These are phyloP conservation scores for Aspergillus sp. DNA, from an alignment of 2,329 filamentous ascomycete genomes.

Conservation along the genomic window DNA sequence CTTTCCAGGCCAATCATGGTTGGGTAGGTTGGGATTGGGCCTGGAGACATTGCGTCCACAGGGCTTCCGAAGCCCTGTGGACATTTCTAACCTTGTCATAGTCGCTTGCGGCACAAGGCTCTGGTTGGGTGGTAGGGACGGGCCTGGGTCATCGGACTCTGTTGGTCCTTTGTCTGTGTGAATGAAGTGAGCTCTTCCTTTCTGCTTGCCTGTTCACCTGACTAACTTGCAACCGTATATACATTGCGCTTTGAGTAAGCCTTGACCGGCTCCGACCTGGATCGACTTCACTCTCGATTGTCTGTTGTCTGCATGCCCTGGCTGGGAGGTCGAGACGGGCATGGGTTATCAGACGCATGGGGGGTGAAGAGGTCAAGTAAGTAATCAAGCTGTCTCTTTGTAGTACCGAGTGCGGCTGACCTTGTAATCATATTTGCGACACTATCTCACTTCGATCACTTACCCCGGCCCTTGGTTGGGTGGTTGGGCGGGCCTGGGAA, in stretches of 20 bases:
- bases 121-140: conserved; percentile 7
- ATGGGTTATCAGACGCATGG: conserved; percentile 7
- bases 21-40: not conserved
- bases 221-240: not conserved
- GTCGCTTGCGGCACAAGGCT: not conserved
- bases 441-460: not conserved
- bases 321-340: conserved; percentile 16
- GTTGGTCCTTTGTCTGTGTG: not conserved
- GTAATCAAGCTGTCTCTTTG: not conserved
- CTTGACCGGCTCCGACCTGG: too few relatives aligned
- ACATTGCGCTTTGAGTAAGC: not conserved
- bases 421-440: not conserved
- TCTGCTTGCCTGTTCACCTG: not conserved
- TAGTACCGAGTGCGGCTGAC: not conserved
- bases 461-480: not conserved
- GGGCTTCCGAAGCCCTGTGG: too few relatives aligned
- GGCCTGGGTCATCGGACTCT: conserved; percentile 10
- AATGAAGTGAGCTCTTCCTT: not conserved
- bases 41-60: not conserved
- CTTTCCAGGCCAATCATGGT: not conserved
- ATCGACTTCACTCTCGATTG: too few relatives aligned
- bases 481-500: conserved; percentile 13
- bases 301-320: conserved; percentile 1
- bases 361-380: not conserved
- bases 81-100: not conserved